A percentile compares a stretch with the other conserved stretches of the same genome.
These are phyloP conservation scores for Aspergillus sp. DNA, from an alignment of 2,329 filamentous ascomycete genomes.

Conservation along the genomic window DNA sequence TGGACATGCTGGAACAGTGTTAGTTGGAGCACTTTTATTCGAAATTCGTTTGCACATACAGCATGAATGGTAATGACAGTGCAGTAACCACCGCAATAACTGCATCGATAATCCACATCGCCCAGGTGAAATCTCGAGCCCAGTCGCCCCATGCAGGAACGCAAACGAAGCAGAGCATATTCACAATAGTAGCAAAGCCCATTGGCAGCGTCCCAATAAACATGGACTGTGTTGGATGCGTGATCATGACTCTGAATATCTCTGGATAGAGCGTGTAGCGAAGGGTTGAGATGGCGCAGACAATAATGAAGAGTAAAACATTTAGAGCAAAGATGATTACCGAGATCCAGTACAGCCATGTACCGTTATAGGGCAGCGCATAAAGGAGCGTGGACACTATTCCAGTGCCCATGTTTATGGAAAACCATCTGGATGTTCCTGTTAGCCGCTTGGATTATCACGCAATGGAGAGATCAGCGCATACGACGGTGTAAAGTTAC, in stretches of 20 bases:
- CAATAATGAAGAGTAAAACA: conserved; percentile 38
- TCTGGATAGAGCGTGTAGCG: conserved; percentile 69
- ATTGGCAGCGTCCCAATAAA: conserved; percentile 73
- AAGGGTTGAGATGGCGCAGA: conserved; percentile 56
- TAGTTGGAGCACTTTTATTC: not conserved
- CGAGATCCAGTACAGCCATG: conserved; percentile 46
- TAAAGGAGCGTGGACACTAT: conserved; percentile 47
- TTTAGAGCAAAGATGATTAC: conserved; percentile 43
- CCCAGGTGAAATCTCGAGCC: conserved; percentile 61
- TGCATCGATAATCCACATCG: conserved; percentile 63
- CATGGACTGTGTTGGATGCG: conserved; percentile 68
- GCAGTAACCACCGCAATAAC: conserved; percentile 59
- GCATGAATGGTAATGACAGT: conserved; percentile 61
- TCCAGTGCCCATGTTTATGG: conserved; percentile 48
- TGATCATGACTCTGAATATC: conserved; percentile 69
- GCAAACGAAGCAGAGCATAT: conserved; percentile 66
- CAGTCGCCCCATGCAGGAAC: conserved; percentile 64
- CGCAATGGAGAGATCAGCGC: not conserved
- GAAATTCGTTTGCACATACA: conserved; percentile 44
- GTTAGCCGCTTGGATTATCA: conserved; percentile 1
- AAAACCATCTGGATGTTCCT: conserved; percentile 41
- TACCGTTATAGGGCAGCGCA: conserved; percentile 43
- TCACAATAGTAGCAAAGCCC: conserved; percentile 70
- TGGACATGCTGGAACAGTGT: conserved; percentile 27
- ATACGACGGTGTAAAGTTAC: conserved; percentile 51